phyloP scores from a whole-genome alignment of 1,284 basidiomycete genomes.

The Tilletia horrida region DNA sequence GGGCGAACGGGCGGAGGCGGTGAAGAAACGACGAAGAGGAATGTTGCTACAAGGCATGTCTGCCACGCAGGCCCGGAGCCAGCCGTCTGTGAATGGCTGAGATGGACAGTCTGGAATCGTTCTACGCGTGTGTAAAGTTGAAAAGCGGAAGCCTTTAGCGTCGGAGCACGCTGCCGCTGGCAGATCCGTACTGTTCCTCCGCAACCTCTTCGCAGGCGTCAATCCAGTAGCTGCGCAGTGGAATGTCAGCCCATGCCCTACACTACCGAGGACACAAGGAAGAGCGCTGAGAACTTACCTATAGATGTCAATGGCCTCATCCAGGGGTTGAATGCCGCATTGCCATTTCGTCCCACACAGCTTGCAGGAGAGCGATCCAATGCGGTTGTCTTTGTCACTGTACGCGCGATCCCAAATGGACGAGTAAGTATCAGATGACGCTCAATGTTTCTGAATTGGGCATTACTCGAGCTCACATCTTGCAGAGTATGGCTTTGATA shows the following conservation, averaged over 20 bases:
- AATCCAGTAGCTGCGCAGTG: conserved; percentile 65
- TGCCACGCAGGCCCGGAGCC: too few relatives aligned
- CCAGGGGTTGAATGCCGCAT: conserved; percentile 63
- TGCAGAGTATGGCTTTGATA: conserved; percentile 79
- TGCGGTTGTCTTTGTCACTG: conserved; percentile 53
- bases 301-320: conserved; percentile 83
- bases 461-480: conserved; percentile 67
- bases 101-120: too few relatives aligned
- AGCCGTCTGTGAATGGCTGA: too few relatives aligned
- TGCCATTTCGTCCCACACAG: conserved; percentile 53
- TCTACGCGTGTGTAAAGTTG: not conserved
- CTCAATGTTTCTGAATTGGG: conserved; percentile 53
- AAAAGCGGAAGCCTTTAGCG: too few relatives aligned
- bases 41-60: too few relatives aligned
- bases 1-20: too few relatives aligned
- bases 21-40: too few relatives aligned
- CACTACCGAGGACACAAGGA: not conserved
- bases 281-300: conserved; percentile 57
- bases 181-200: conserved; percentile 30
- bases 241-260: not conserved
- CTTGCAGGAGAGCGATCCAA: conserved; percentile 49
- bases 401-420: not conserved
- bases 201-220: conserved; percentile 83
- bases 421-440: not conserved
- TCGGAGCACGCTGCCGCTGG: not conserved